These are phyloP conservation scores for Alternaria panax DNA, from an alignment of 2,329 filamentous ascomycete genomes.

Conservation along the genomic window DNA sequence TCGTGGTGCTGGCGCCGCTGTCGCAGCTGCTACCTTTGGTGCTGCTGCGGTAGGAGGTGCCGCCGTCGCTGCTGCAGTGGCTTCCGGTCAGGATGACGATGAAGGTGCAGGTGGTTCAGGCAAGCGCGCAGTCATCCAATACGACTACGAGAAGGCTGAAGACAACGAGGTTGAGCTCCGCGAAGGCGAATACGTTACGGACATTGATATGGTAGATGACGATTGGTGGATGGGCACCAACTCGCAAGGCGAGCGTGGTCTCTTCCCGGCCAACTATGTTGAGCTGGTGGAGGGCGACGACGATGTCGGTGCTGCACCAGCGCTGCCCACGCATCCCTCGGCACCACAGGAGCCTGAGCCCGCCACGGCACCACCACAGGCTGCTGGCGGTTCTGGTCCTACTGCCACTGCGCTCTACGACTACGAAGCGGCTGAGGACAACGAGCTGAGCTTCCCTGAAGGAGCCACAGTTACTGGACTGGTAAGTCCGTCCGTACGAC, in stretches of 20 bases:
- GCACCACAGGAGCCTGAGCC: slow-evolving; percentile 47
- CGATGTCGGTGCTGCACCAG: slow-evolving; percentile 44
- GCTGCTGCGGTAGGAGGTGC: slow-evolving; percentile 53
- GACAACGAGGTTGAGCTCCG: slow-evolving; percentile 93
- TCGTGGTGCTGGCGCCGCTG: slow-evolving; percentile 62
- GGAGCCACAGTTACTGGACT: slow-evolving; percentile 81
- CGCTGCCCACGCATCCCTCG: slow-evolving; percentile 52
- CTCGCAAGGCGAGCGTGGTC: slow-evolving; percentile 78
- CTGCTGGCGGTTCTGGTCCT: slow-evolving; percentile 59
- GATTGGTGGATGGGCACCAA: slow-evolving; percentile 99
- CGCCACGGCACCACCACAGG: slow-evolving; percentile 40
- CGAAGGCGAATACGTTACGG: slow-evolving; percentile 86
- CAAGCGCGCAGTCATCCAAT: slow-evolving; percentile 80
- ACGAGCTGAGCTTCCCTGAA: slow-evolving; percentile 85
- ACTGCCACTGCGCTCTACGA: slow-evolving; percentile 90
- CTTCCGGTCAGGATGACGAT: slow-evolving; percentile 49
- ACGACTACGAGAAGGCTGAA: slow-evolving; percentile 97
- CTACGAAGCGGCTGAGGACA: slow-evolving; percentile 97
- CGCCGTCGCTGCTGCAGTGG: slow-evolving; percentile 49
- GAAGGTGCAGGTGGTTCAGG: slow-evolving; percentile 57
- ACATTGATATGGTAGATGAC: slow-evolving; percentile 97
- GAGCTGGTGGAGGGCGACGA: slow-evolving; percentile 75
- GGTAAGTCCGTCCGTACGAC: slow-evolving; percentile 58
- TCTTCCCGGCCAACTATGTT: slow-evolving; percentile 98
- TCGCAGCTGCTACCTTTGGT: slow-evolving; percentile 55